Conservation (phyloP, 202 grass and related monocot genomes). For the Saccharum hybrid region DNA sequence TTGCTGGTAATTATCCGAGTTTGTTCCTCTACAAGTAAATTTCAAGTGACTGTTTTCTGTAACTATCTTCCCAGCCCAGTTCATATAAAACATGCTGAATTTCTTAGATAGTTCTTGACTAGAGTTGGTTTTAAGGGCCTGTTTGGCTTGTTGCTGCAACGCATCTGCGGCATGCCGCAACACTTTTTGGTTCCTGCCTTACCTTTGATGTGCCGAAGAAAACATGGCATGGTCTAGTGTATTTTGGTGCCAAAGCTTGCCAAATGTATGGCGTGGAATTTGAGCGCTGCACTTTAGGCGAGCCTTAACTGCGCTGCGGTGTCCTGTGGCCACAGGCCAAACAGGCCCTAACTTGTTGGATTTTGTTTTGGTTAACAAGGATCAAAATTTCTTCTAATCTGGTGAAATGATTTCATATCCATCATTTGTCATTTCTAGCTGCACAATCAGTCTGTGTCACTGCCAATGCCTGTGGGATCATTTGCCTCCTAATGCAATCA, state of each 20-base stretch:
- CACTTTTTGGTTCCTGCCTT: too few species aligned
- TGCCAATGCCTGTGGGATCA: conserved; percentile 1
- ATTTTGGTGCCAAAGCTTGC: too few species aligned
- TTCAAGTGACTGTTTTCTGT: neutral
- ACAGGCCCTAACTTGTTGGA: neutral
- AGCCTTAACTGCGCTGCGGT: too few species aligned
- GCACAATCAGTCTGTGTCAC: conserved; percentile 29
- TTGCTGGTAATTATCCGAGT: conserved; percentile 71
- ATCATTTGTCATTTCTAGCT: conserved; percentile 1
- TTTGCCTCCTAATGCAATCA: conserved; percentile 14
- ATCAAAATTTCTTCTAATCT: conserved; percentile 25
- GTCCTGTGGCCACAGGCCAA: too few species aligned
- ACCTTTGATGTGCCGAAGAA: too few species aligned
- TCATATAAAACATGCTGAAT: conserved; percentile 14
- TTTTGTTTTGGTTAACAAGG: conserved; percentile 33
- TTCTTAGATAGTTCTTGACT: conserved; percentile 11
- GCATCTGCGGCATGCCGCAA: too few species aligned
- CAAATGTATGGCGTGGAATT: too few species aligned
- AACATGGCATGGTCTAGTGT: too few species aligned
- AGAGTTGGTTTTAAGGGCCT: conserved; percentile 13
- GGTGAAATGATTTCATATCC: conserved; percentile 14
- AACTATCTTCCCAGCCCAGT: conserved; percentile 26
- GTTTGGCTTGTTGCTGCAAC: too few species aligned
- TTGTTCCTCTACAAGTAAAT: conserved; percentile 31
- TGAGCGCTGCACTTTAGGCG: too few species aligned